Conservation (phyloP, 768 basidiomycete genomes). For the Lactifluus pinguis region DNA sequence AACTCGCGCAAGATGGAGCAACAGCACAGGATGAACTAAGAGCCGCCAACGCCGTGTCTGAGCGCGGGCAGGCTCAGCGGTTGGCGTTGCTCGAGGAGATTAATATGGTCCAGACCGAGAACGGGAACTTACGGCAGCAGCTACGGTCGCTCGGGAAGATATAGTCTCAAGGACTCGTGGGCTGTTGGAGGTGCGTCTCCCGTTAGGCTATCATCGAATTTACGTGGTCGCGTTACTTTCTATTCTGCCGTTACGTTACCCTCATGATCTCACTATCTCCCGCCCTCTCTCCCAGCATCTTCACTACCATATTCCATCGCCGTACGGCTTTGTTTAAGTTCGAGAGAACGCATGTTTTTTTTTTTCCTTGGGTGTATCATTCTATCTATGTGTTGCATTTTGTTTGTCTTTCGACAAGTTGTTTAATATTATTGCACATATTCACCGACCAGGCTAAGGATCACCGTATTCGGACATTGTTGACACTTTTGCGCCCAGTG, state of each 20-base stretch:
- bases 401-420: neutral
- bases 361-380: neutral
- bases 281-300: no score
- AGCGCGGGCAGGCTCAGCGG: conserved; percentile 71
- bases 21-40: conserved; percentile 64
- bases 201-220: no score
- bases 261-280: no score
- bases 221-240: no score
- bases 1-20: conserved; percentile 62
- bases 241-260: no score
- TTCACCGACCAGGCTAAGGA: neutral
- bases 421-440: neutral
- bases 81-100: conserved; percentile 84
- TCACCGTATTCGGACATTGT: no score
- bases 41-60: conserved; percentile 37
- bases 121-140: conserved; percentile 59
- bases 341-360: neutral
- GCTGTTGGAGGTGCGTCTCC: no score
- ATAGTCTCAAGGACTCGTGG: conserved; percentile 18
- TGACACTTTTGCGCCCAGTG: no score
- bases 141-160: conserved; percentile 48
- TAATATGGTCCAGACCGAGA: conserved; percentile 75
- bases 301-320: no score
- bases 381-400: neutral
- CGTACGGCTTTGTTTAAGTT: neutral